A percentile compares a stretch with the other conserved stretches of the same genome.
phyloP scores from a whole-genome alignment of 257 asterid genomes.

The Misopates orontium region DNA sequence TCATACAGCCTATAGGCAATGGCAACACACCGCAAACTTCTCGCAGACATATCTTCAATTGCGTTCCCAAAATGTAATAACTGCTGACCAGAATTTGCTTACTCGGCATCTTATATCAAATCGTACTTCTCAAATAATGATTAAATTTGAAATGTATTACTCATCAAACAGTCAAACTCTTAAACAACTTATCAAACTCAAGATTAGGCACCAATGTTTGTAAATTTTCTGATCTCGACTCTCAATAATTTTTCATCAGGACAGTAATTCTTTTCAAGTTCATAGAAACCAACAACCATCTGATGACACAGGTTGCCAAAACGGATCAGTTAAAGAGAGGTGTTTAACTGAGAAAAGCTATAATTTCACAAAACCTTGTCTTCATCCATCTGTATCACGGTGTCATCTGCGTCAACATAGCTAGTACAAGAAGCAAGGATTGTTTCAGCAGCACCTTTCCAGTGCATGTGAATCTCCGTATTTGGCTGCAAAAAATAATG shows the following conservation, averaged over 20 bases:
- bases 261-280: slow-evolving; percentile 10
- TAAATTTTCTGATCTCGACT: not conserved
- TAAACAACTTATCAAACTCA: slow-evolving; percentile 20
- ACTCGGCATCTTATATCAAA: slow-evolving; percentile 14
- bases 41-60: slow-evolving; percentile 77
- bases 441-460: slow-evolving; percentile 96
- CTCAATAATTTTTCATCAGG: not conserved
- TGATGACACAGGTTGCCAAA: not conserved
- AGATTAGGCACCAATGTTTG: slow-evolving; percentile 15
- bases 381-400: slow-evolving; percentile 53
- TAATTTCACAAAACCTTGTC: slow-evolving; percentile 52
- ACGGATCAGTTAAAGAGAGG: slow-evolving; percentile 8
- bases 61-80: slow-evolving; percentile 47
- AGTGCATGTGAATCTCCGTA: slow-evolving; percentile 71
- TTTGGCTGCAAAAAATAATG: slow-evolving; percentile 51
- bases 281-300: not conserved
- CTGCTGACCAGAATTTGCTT: slow-evolving; percentile 40
- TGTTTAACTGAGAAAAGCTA: not conserved
- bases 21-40: slow-evolving; percentile 93
- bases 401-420: slow-evolving; percentile 65
- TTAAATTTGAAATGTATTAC: not conserved
- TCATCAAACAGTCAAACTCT: slow-evolving; percentile 5
- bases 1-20: slow-evolving; percentile 63
- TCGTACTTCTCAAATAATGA: not conserved
- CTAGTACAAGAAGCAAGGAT: slow-evolving; percentile 69